Evolutionary conservation across 2,329 filamentous ascomycete genomes (phyloP).

Genomic region (Tolypocladium ophioglossoides): DNA sequence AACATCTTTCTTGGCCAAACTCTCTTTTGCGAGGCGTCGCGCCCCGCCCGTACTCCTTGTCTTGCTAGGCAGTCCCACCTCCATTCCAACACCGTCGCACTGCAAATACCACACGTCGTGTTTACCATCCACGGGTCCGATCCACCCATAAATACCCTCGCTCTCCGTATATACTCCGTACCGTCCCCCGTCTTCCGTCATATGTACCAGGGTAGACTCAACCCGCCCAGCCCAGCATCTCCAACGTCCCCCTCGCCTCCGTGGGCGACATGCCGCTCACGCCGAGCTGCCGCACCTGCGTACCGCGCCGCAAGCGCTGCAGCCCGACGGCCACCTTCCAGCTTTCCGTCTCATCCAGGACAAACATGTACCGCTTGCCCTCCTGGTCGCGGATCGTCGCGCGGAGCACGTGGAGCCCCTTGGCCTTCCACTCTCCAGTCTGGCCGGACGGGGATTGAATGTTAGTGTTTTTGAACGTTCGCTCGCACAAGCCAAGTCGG

Average conservation of each 20-base stretch:
- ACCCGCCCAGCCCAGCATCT: constrained; percentile 45
- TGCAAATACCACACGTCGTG: background rate
- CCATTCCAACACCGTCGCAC: constrained; percentile 13
- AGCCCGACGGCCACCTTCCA: constrained; percentile 58
- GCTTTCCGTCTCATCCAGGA: constrained; percentile 52
- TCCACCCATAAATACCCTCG: background rate
- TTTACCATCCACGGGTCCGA: background rate
- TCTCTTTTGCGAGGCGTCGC: background rate
- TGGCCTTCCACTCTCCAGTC: constrained; percentile 43
- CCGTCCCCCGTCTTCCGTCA: background rate
- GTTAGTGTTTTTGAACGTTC: constrained; percentile 33
- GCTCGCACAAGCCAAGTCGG: constrained; percentile 39
- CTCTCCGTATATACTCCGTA: background rate
- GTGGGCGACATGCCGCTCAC: constrained; percentile 43
- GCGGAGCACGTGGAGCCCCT: constrained; percentile 50
- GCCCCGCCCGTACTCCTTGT: constrained; percentile 15
- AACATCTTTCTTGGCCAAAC: background rate
- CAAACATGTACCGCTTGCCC: constrained; percentile 54
- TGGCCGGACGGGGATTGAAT: constrained; percentile 27
- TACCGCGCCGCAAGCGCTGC: constrained; percentile 48
- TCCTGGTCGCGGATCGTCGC: constrained; percentile 56
- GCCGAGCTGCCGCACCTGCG: constrained; percentile 48
- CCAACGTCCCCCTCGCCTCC: constrained; percentile 45
- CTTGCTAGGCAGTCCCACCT: constrained; percentile 17
- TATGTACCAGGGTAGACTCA: constrained; percentile 1